Evolutionary conservation across 1,284 basidiomycete species (phyloP).

Genomic region (Gymnopus androsaceus): DNA sequence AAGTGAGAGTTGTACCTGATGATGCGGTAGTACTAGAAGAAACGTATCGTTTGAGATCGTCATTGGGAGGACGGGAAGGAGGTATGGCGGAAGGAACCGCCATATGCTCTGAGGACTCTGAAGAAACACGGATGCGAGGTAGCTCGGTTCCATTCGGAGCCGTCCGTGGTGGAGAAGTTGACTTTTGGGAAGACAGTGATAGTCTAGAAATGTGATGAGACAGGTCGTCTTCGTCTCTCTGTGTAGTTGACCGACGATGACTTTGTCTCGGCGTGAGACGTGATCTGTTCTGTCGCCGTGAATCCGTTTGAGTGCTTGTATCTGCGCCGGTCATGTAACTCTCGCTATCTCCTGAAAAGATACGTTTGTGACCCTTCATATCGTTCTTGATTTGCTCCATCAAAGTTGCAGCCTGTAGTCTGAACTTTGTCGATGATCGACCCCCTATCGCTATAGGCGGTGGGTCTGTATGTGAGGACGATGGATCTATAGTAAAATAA

Average conservation of each 20-base stretch:
- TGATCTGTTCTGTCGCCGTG: not conserved
- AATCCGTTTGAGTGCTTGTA: slow-evolving; percentile 12
- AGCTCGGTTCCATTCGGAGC: not conserved
- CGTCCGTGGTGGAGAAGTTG: not conserved
- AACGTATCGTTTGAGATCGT: slow-evolving; percentile 84
- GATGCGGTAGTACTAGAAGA: slow-evolving; percentile 75
- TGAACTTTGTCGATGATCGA: slow-evolving; percentile 66
- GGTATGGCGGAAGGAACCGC: slow-evolving; percentile 39
- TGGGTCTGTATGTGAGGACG: slow-evolving; percentile 16
- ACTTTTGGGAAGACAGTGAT: not conserved
- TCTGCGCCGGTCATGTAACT: slow-evolving; percentile 41
- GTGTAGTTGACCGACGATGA: not conserved
- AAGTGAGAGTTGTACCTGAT: slow-evolving; percentile 69
- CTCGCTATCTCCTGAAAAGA: slow-evolving; percentile 68
- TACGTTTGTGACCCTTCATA: slow-evolving; percentile 67
- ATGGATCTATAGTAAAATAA: not conserved
- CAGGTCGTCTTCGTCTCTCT: slow-evolving; percentile 7
- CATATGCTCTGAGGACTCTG: slow-evolving; percentile 19
- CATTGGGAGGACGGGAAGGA: slow-evolving; percentile 49
- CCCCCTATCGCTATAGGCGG: slow-evolving; percentile 29
- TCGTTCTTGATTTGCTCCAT: slow-evolving; percentile 84
- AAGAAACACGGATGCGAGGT: slow-evolving; percentile 21
- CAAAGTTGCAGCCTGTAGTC: slow-evolving; percentile 72
- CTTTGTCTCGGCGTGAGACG: not conserved
- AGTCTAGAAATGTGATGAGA: slow-evolving; percentile 9